Evolutionary conservation across 495 filamentous ascomycete species (phyloP).

Genomic region (Annulohypoxylon maeteangense): DNA sequence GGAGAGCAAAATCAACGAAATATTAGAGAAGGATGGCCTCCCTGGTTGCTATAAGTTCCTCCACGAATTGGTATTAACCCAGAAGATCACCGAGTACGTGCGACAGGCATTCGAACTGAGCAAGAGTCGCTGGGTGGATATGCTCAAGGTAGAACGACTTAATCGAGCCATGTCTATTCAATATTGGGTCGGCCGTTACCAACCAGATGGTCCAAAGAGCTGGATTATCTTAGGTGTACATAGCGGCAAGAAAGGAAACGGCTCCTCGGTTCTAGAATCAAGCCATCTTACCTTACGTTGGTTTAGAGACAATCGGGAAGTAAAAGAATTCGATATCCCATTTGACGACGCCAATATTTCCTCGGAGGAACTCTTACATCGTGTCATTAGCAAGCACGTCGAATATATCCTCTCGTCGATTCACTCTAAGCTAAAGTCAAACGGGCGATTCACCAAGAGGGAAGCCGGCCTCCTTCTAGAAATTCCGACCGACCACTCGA

Average conservation of each 20-base stretch:
- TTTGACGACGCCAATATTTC: slow-evolving; percentile 75
- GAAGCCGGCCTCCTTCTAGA: slow-evolving; percentile 65
- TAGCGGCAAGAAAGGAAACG: slow-evolving; percentile 64
- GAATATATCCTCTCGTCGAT: slow-evolving; percentile 71
- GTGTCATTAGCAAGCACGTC: slow-evolving; percentile 79
- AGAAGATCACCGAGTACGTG: slow-evolving; percentile 83
- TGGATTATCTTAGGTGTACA: slow-evolving; percentile 90
- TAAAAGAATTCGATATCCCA: slow-evolving; percentile 69
- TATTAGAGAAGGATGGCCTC: slow-evolving; percentile 72
- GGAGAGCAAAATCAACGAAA: slow-evolving; percentile 75
- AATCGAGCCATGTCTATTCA: slow-evolving; percentile 85
- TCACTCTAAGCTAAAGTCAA: slow-evolving; percentile 64
- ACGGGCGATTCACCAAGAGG: slow-evolving; percentile 66
- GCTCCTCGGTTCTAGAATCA: slow-evolving; percentile 48
- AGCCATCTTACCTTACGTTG: slow-evolving; percentile 75
- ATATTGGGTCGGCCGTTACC: slow-evolving; percentile 78
- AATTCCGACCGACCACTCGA: slow-evolving; percentile 67
- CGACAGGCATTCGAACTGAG: slow-evolving; percentile 78
- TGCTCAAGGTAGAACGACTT: slow-evolving; percentile 76
- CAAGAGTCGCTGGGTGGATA: slow-evolving; percentile 76
- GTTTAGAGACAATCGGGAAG: slow-evolving; percentile 83
- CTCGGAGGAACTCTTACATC: slow-evolving; percentile 75
- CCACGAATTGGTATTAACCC: slow-evolving; percentile 84
- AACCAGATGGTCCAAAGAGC: slow-evolving; percentile 71
- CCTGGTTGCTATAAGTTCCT: slow-evolving; percentile 82